Conservation (phyloP, 1,284 basidiomycete genomes). For the Fistulinella staudtii region DNA sequence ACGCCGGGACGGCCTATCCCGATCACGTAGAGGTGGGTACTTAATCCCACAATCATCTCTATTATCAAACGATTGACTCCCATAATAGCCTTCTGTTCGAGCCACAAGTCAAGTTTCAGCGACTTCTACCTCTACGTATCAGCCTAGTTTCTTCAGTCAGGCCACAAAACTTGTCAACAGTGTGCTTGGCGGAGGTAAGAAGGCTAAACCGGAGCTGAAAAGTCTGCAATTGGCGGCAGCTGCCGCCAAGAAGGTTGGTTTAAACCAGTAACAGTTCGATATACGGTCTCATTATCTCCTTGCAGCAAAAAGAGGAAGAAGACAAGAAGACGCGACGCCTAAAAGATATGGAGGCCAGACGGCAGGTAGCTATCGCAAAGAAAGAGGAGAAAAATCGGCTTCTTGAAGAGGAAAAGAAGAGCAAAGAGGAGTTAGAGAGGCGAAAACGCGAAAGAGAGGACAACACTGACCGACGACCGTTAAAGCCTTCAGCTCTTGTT, state of each 20-base stretch:
- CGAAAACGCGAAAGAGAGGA: slow-evolving; percentile 75
- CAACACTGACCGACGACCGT: slow-evolving; percentile 58
- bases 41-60: neutral
- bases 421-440: slow-evolving; percentile 70
- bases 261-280: neutral
- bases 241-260: slow-evolving; percentile 76
- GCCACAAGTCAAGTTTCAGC: slow-evolving; percentile 54
- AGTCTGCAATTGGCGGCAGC: slow-evolving; percentile 79
- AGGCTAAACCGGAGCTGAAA: slow-evolving; percentile 72
- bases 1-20: slow-evolving; percentile 38
- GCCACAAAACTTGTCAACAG: slow-evolving; percentile 63
- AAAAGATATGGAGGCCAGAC: slow-evolving; percentile 77
- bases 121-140: slow-evolving; percentile 48
- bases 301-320: slow-evolving; percentile 80
- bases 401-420: slow-evolving; percentile 64
- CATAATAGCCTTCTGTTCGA: slow-evolving; percentile 13
- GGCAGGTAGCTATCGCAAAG: slow-evolving; percentile 64
- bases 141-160: slow-evolving; percentile 62
- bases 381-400: slow-evolving; percentile 67
- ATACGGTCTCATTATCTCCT: slow-evolving; percentile 4
- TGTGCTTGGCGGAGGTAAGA: slow-evolving; percentile 60
- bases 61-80: slow-evolving; percentile 1
- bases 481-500: slow-evolving; percentile 35
- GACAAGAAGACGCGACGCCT: slow-evolving; percentile 73
- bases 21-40: slow-evolving; percentile 38